Evolutionary conservation across 2,329 filamentous ascomycete species (phyloP).

Genomic region (Fusarium mangiferae): DNA sequence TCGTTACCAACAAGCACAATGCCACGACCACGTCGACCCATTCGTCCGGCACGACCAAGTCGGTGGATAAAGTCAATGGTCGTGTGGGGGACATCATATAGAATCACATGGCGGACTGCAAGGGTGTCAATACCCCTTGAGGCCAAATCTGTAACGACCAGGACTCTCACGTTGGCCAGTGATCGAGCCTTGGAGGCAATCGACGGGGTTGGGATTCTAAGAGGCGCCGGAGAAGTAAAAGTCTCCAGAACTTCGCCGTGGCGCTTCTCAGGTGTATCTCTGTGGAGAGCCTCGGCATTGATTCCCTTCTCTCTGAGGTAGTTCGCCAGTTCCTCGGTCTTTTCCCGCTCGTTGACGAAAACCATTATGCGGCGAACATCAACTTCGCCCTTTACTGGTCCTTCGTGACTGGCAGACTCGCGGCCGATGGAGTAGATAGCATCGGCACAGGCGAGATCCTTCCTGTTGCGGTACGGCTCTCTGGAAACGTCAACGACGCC

Average conservation of each 20-base stretch:
- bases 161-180: constrained; percentile 83
- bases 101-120: constrained; percentile 87
- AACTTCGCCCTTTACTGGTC: constrained; percentile 63
- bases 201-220: constrained; percentile 47
- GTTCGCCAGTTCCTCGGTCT: constrained; percentile 80
- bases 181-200: constrained; percentile 55
- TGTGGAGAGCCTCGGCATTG: constrained; percentile 83
- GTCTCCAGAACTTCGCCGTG: constrained; percentile 79
- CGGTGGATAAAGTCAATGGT: constrained; percentile 99
- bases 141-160: constrained; percentile 93
- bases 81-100: constrained; percentile 98
- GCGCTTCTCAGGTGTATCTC: constrained; percentile 82
- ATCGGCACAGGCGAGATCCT: constrained; percentile 91
- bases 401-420: constrained; percentile 70
- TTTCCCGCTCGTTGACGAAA: constrained; percentile 96
- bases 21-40: constrained; percentile 89
- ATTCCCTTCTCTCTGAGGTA: constrained; percentile 89
- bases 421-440: constrained; percentile 94
- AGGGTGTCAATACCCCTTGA: constrained; percentile 95
- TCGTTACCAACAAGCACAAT: constrained; percentile 91
- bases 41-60: constrained; percentile 88
- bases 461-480: constrained; percentile 94
- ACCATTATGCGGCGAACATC: constrained; percentile 89
- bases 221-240: constrained; percentile 70
- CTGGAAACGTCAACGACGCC: constrained; percentile 92